These are phyloP conservation scores for Cordyceps javanica DNA, from an alignment of 2,329 filamentous ascomycete species.

Conservation along the genomic window DNA sequence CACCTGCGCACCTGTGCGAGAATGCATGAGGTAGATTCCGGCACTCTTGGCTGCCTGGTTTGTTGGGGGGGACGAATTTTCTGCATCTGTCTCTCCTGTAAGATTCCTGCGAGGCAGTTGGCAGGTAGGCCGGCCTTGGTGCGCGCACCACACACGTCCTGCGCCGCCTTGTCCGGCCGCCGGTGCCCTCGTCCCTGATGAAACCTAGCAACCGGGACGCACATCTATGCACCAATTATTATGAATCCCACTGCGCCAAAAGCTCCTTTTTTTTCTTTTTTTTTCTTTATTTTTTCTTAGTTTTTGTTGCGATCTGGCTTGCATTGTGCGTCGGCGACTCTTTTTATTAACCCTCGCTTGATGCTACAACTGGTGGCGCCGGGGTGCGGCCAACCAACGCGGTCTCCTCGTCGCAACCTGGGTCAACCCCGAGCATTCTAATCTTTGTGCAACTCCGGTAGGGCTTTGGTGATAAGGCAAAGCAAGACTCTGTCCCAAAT, in stretches of 20 bases:
- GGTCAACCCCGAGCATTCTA: neutral
- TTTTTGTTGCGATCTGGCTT: neutral
- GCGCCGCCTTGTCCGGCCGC: neutral
- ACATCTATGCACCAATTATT: neutral
- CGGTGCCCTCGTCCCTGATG: too few species aligned
- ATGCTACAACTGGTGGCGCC: neutral
- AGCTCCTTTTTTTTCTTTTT: too few species aligned
- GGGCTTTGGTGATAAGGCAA: neutral
- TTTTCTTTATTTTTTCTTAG: too few species aligned
- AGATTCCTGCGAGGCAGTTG: constrained; percentile 1
- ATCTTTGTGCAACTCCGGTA: neutral
- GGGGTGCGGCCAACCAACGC: neutral
- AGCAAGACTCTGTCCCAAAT: neutral
- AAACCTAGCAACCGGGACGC: neutral
- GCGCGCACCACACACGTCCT: neutral
- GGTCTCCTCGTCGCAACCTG: neutral
- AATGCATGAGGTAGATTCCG: neutral
- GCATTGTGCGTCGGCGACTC: neutral
- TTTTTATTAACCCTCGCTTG: neutral
- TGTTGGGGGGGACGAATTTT: neutral
- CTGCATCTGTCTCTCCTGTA: neutral
- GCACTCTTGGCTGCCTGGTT: neutral
- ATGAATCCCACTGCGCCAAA: neutral
- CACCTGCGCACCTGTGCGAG: neutral
- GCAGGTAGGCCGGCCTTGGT: too few species aligned